These are phyloP conservation scores for Camillea tinctor DNA, from an alignment of 2,329 filamentous ascomycete species.

Conservation along the genomic window DNA sequence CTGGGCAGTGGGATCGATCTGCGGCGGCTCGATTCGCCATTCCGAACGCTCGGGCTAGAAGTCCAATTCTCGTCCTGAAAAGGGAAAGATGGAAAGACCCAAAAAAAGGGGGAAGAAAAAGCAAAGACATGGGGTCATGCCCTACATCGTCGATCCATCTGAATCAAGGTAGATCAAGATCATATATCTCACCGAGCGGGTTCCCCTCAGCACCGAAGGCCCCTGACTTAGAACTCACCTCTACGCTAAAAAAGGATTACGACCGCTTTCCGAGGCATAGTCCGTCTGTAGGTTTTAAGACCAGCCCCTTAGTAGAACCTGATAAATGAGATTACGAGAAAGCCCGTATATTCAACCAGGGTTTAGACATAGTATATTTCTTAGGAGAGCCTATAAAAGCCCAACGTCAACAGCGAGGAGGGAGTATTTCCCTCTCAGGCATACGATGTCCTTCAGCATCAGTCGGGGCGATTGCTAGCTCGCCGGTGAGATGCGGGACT, in stretches of 20 bases:
- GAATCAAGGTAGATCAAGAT: background rate
- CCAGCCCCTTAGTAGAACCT: background rate
- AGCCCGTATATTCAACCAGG: background rate
- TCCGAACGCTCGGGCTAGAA: slow-evolving; percentile 74
- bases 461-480: no score
- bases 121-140: background rate
- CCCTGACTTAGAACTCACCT: background rate
- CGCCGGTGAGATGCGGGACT: no score
- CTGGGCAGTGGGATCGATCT: slow-evolving; percentile 84
- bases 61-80: slow-evolving; percentile 77
- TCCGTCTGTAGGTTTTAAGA: background rate
- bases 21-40: slow-evolving; percentile 71
- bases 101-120: background rate
- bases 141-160: background rate
- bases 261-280: no score
- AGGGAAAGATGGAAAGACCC: background rate
- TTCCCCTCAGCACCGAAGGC: no score
- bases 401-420: background rate
- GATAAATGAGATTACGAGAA: background rate
- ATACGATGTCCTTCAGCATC: no score
- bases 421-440: background rate
- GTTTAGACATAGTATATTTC: no score
- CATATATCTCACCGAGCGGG: no score
- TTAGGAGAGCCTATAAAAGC: no score
- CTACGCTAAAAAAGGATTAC: background rate